phyloP scores from a whole-genome alignment of 2,329 filamentous ascomycete genomes.

The Seiridium unicorne region DNA sequence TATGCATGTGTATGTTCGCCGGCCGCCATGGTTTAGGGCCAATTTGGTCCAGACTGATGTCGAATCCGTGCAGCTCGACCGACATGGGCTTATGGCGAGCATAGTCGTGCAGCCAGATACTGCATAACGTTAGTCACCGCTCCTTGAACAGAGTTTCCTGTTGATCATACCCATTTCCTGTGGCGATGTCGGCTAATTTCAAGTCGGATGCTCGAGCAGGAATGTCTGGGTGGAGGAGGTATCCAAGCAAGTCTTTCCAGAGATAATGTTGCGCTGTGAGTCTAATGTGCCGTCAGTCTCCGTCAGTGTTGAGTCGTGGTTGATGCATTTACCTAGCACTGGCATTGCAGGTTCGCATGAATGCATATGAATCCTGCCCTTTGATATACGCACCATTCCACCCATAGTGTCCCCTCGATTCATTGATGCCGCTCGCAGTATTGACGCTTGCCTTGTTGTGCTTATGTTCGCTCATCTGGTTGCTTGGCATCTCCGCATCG shows the following conservation, averaged over 20 bases:
- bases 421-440: not conserved
- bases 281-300: not conserved
- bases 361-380: not conserved
- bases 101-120: conserved; percentile 13
- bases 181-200: conserved; percentile 11
- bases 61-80: conserved; percentile 13
- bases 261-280: conserved; percentile 11
- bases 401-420: not conserved
- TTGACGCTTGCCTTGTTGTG: too few relatives aligned
- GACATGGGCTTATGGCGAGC: not conserved
- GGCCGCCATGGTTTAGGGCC: conserved; percentile 11
- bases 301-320: not conserved
- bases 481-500: too few relatives aligned
- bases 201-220: conserved; percentile 2
- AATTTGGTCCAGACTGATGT: conserved; percentile 16
- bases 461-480: too few relatives aligned
- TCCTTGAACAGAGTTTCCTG: not conserved
- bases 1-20: conserved; percentile 14
- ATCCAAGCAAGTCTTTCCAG: conserved; percentile 12
- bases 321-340: not conserved
- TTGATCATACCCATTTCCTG: conserved; percentile 10
- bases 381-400: not conserved
- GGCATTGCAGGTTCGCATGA: not conserved
- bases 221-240: conserved; percentile 12
- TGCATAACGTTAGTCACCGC: not conserved